Evolutionary conservation across 2,329 filamentous ascomycete genomes (phyloP).

Genomic region (Allantophomopsis lycopodina): DNA sequence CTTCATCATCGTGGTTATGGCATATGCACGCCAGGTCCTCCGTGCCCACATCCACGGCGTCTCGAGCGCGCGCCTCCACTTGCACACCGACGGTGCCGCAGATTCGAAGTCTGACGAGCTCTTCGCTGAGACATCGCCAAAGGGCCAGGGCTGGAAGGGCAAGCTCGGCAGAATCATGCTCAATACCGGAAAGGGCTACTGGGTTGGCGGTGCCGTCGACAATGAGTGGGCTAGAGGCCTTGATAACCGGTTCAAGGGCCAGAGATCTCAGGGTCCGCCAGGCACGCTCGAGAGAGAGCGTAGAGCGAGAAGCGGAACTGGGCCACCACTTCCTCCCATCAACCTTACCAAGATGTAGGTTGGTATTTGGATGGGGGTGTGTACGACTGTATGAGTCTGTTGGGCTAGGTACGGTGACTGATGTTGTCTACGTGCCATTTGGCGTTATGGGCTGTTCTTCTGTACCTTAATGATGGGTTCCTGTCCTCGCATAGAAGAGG

Average conservation of each 20-base stretch:
- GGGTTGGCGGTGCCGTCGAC: constrained; percentile 54
- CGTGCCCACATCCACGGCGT: constrained; percentile 47
- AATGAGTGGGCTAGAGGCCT: constrained; percentile 56
- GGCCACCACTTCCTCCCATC: constrained; percentile 17
- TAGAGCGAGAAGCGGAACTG: constrained; percentile 25
- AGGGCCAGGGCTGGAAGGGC: constrained; percentile 68
- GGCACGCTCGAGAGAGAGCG: constrained; percentile 26
- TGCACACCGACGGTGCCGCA: constrained; percentile 18
- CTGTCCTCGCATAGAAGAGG: constrained; percentile 21
- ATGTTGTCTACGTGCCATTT: too few relatives aligned
- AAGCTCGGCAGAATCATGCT: constrained; percentile 71
- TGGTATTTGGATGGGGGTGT: too few relatives aligned
- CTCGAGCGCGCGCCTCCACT: constrained; percentile 12
- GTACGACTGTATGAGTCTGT: constrained; percentile 3
- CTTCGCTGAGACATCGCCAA: constrained; percentile 55
- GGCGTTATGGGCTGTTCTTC: too few relatives aligned
- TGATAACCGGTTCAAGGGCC: constrained; percentile 43
- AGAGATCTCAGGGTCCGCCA: constrained; percentile 14
- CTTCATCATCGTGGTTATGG: constrained; percentile 71
- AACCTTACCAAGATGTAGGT: constrained; percentile 7
- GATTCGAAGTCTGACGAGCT: constrained; percentile 47
- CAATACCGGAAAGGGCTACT: constrained; percentile 60
- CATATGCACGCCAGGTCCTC: constrained; percentile 66
- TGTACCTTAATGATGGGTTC: constrained; percentile 21
- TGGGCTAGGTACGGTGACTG: not conserved